These are phyloP conservation scores for Mycena capillaripes DNA, from an alignment of 768 basidiomycete genomes.

Conservation along the genomic window DNA sequence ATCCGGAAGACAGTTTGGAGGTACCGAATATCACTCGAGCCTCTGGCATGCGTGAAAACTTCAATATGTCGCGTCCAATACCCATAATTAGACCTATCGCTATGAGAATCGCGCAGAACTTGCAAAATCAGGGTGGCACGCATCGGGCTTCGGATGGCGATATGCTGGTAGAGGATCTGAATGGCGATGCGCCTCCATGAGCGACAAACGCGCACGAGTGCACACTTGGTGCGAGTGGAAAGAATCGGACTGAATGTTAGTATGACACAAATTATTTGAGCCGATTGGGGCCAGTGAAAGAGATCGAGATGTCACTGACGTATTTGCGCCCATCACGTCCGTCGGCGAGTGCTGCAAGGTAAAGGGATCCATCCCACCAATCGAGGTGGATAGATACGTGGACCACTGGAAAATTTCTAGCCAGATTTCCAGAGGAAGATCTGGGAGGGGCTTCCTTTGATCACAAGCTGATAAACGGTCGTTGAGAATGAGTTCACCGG, in stretches of 20 bases:
- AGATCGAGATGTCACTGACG: constrained; percentile 21
- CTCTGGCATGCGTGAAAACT: constrained; percentile 60
- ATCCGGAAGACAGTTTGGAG: constrained; percentile 60
- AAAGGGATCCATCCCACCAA: constrained; percentile 65
- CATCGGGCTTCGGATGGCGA: constrained; percentile 60
- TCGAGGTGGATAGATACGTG: constrained; percentile 61
- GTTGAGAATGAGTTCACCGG: not conserved
- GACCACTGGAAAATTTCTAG: constrained; percentile 71
- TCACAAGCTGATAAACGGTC: constrained; percentile 6
- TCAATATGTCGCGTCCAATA: constrained; percentile 65
- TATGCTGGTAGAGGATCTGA: constrained; percentile 60
- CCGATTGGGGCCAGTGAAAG: too few relatives aligned
- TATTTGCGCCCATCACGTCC: constrained; percentile 63
- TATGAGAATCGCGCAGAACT: constrained; percentile 44
- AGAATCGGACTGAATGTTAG: constrained; percentile 44
- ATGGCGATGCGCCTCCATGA: constrained; percentile 60
- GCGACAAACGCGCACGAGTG: constrained; percentile 62
- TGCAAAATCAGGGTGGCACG: constrained; percentile 55
- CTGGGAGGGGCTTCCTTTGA: constrained; percentile 41
- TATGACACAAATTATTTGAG: too few relatives aligned
- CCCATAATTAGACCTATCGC: constrained; percentile 48
- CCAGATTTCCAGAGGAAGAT: constrained; percentile 66
- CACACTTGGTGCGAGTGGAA: constrained; percentile 64
- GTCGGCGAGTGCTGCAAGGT: constrained; percentile 53
- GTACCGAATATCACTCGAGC: constrained; percentile 52